Evolutionary conservation across 2,329 filamentous ascomycete species (phyloP), one percentile per base, ranked within the genome.

Genomic region (Sporothrix euskadiensis): DNA sequence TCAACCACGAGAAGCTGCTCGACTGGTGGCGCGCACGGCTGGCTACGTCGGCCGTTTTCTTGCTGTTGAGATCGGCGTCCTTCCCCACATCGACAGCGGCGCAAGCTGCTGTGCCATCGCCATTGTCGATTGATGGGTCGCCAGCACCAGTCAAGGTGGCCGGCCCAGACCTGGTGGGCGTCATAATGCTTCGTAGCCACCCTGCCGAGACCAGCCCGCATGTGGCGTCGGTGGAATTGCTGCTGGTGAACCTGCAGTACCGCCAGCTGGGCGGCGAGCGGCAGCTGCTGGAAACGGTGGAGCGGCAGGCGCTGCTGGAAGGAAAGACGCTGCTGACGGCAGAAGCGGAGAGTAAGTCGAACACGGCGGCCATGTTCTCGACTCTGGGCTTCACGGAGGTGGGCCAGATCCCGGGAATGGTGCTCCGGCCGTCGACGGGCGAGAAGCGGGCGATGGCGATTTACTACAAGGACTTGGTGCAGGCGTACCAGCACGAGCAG

Each of bases 381-480:
- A 85, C 82, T 72, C 81, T 90, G n/a, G 88, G 87, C 4, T 91
- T 89, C 77, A 81, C 80, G 9, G 84, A 86, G 78, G 79, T 87
- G 19, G 88, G 89, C 35, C 84, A 83, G 69, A 84, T 91, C 44
- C 88, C 88, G 19, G 83, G 83, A 61, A 89, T 86, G 80, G 84
- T 83, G 69, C 80, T 85, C 72, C 75, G 71, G 57, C 85, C 82
- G 76, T 86, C 85, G 22, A 82, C 82, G 12, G 84, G 86, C 35
- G 83, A 83, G 61, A 79, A 87, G 72, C 84, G 83, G 75, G 85
- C 85, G 75, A 85, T 84, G 71, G 84, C 85, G 0, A 88, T 89
- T 76, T 88, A 89, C 77, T 90, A 89, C 79, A 90, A 90, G 80
- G 83, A 88, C 73, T 80, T 90, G 65, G 6, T 47, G 9, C 66